Conservation (phyloP, 805 yeast species). For the Monosporozyma siamensis region DNA sequence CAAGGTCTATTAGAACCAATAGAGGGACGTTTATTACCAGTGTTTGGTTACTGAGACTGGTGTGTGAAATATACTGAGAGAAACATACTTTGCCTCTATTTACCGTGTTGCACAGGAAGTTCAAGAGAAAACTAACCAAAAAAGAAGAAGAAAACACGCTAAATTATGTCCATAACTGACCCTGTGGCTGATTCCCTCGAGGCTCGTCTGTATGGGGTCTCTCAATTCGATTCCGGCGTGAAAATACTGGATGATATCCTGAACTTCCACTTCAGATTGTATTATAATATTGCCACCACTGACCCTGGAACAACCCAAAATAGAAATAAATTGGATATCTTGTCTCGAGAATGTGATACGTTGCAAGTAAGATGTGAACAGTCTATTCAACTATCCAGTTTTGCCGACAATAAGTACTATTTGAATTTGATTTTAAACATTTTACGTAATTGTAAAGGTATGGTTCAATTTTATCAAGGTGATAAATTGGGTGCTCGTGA, state of each 20-base stretch:
- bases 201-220: slow-evolving; percentile 21
- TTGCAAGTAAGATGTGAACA: slow-evolving; percentile 6
- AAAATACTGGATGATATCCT: slow-evolving; percentile 17
- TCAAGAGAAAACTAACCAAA: no score
- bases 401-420: slow-evolving; percentile 4
- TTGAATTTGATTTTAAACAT: slow-evolving; percentile 12
- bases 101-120: no score
- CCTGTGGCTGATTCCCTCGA: slow-evolving; percentile 14
- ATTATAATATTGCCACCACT: slow-evolving; percentile 13
- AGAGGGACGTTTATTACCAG: no score
- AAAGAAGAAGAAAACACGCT: no score
- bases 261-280: slow-evolving; percentile 23
- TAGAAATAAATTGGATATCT: slow-evolving; percentile 5
- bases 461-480: background rate
- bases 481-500: slow-evolving; percentile 1
- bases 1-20: no score
- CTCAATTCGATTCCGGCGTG: slow-evolving; percentile 16
- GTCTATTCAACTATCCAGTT: slow-evolving; percentile 4
- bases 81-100: no score
- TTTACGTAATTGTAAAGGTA: slow-evolving; percentile 13
- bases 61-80: no score
- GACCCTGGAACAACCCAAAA: background rate
- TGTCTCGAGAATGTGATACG: slow-evolving; percentile 15
- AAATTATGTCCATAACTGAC: no score
- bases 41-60: no score